Evolutionary conservation across 192 early-diverging fungal species (phyloP).

Genomic region (Gonapodya prolifera): DNA sequence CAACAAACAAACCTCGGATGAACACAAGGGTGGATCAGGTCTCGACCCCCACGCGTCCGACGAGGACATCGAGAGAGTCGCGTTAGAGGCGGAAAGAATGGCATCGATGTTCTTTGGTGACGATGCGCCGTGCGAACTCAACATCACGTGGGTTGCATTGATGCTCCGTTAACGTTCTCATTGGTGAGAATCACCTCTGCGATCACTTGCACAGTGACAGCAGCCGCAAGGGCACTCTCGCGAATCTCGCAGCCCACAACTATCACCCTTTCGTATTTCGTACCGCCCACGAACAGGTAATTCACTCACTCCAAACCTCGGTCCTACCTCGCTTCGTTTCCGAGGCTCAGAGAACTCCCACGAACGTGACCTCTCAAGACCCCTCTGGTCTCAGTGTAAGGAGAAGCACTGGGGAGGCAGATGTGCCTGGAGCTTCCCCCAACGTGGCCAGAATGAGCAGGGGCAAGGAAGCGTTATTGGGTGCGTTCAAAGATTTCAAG

Average conservation of each 20-base stretch:
- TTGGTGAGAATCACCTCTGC: neutral
- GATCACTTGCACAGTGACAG: neutral
- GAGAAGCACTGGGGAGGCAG: neutral
- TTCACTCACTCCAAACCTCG: neutral
- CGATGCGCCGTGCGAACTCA: neutral
- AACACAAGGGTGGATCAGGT: neutral
- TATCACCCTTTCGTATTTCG: neutral
- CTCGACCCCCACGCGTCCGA: neutral
- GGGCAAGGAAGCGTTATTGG: neutral
- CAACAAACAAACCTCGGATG: neutral
- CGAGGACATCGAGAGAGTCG: neutral
- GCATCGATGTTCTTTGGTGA: neutral
- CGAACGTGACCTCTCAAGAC: neutral
- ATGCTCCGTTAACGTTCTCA: neutral
- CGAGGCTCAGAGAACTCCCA: neutral
- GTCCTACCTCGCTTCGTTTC: neutral
- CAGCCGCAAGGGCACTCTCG: neutral
- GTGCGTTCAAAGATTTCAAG: neutral
- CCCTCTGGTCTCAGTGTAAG: neutral
- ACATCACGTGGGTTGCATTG: neutral
- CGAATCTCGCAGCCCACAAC: neutral
- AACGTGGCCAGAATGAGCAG: neutral
- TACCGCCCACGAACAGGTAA: neutral
- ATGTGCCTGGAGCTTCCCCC: neutral
- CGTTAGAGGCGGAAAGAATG: neutral